Evolutionary conservation across 2,329 filamentous ascomycete genomes (phyloP).

Genomic region (Thielaviopsis ethacetica): DNA sequence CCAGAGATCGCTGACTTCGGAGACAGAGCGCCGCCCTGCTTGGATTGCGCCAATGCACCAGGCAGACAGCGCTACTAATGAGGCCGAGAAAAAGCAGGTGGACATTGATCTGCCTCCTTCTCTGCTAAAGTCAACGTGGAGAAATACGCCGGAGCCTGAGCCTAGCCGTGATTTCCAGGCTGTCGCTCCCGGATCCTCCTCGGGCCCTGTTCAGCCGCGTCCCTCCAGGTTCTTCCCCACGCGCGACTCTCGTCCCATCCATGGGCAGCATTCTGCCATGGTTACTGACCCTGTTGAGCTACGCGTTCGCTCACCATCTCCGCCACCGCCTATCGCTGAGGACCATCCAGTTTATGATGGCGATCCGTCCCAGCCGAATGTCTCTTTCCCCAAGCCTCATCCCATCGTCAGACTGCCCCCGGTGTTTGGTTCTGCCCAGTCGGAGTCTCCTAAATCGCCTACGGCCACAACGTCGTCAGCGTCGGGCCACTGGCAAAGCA

Average conservation of each 20-base stretch:
- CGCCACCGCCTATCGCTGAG: slow-evolving; percentile 53
- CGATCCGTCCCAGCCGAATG: slow-evolving; percentile 46
- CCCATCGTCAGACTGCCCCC: slow-evolving; percentile 74
- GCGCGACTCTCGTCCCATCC: slow-evolving; percentile 30
- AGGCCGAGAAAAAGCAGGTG: background rate
- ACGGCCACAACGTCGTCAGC: background rate
- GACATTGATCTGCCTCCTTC: slow-evolving; percentile 3
- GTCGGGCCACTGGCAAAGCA: slow-evolving; percentile 50
- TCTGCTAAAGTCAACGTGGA: slow-evolving; percentile 9
- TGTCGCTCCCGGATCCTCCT: slow-evolving; percentile 13
- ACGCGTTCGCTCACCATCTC: slow-evolving; percentile 43
- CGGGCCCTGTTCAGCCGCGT: slow-evolving; percentile 27
- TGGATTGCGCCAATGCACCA: background rate
- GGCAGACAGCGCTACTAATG: background rate
- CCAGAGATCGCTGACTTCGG: background rate
- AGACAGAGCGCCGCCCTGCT: background rate
- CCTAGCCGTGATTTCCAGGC: background rate
- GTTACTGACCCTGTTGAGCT: slow-evolving; percentile 19
- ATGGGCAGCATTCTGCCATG: background rate
- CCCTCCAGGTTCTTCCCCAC: slow-evolving; percentile 47
- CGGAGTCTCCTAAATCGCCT: background rate
- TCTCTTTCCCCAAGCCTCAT: slow-evolving; percentile 51
- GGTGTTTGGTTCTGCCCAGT: slow-evolving; percentile 14
- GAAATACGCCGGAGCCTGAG: slow-evolving; percentile 1
- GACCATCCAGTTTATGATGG: slow-evolving; percentile 60